Evolutionary conservation across 2,329 filamentous ascomycete species (phyloP).

Genomic region (Penicillium sp.): DNA sequence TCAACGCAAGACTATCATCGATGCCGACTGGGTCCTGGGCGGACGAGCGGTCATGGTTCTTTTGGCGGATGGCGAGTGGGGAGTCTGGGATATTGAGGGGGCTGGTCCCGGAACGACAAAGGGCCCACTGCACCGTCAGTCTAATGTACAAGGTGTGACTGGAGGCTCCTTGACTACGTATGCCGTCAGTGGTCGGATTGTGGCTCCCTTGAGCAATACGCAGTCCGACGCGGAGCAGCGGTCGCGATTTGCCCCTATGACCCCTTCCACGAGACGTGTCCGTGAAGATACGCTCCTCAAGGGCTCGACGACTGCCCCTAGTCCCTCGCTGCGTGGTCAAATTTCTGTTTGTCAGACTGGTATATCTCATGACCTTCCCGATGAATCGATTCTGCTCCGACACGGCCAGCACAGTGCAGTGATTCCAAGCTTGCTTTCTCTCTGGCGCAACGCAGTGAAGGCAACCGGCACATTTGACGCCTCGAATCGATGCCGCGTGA

Average conservation of each 20-base stretch:
- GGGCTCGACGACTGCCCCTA: constrained; percentile 33
- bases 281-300: constrained; percentile 49
- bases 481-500: constrained; percentile 41
- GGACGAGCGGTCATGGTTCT: constrained; percentile 49
- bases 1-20: constrained; percentile 46
- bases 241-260: constrained; percentile 48
- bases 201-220: constrained; percentile 29
- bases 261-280: constrained; percentile 49
- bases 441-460: constrained; percentile 46
- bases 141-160: constrained; percentile 41
- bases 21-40: constrained; percentile 49
- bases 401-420: constrained; percentile 44
- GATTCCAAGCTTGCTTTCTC: constrained; percentile 46
- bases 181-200: constrained; percentile 44
- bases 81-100: constrained; percentile 52
- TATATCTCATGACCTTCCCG: constrained; percentile 37
- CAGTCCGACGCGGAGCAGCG: constrained; percentile 33
- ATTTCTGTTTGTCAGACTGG: constrained; percentile 45
- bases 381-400: constrained; percentile 48
- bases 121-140: constrained; percentile 41
- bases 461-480: constrained; percentile 42
- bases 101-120: constrained; percentile 44
- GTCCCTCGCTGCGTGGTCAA: constrained; percentile 40
- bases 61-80: constrained; percentile 51
- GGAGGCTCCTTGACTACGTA: constrained; percentile 45